Evolutionary conservation across 2,329 filamentous ascomycete species (phyloP).

Genomic region (Penicillium griseofulvum): DNA sequence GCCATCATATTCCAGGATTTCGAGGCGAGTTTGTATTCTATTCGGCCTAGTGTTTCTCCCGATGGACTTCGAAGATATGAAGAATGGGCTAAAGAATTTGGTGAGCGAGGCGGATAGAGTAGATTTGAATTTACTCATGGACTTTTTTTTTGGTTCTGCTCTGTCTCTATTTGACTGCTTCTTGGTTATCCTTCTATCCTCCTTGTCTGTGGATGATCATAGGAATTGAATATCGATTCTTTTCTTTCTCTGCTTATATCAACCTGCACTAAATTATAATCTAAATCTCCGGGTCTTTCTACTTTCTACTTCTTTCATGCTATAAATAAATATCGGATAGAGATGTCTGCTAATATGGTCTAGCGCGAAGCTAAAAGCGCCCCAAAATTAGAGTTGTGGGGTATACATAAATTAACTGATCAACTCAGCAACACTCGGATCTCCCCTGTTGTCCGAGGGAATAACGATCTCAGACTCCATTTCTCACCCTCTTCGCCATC

Average conservation of each 20-base stretch:
- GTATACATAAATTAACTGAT: background rate
- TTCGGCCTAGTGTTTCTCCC: slow-evolving; percentile 85
- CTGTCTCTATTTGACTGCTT: background rate
- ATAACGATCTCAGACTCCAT: slow-evolving; percentile 53
- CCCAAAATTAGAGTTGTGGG: background rate
- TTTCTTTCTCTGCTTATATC: background rate
- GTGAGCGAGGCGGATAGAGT: slow-evolving; percentile 74
- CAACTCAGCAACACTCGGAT: slow-evolving; percentile 63
- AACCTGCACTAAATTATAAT: too few species aligned
- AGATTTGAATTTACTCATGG: background rate
- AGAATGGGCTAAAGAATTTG: slow-evolving; percentile 90
- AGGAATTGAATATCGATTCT: background rate
- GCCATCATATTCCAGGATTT: slow-evolving; percentile 84
- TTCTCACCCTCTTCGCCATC: slow-evolving; percentile 36
- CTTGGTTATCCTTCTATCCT: background rate
- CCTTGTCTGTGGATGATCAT: background rate
- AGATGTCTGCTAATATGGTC: too few species aligned
- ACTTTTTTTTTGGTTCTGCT: background rate
- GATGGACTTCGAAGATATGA: slow-evolving; percentile 85
- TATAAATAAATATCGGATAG: too few species aligned
- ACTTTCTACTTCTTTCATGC: too few species aligned
- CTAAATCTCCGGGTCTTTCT: too few species aligned
- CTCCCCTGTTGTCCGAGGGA: slow-evolving; percentile 63
- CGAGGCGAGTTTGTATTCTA: slow-evolving; percentile 74
- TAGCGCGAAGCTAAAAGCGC: background rate